Evolutionary conservation across 805 yeast genomes (phyloP).

Genomic region (Scheffersomyces ergatensis): DNA sequence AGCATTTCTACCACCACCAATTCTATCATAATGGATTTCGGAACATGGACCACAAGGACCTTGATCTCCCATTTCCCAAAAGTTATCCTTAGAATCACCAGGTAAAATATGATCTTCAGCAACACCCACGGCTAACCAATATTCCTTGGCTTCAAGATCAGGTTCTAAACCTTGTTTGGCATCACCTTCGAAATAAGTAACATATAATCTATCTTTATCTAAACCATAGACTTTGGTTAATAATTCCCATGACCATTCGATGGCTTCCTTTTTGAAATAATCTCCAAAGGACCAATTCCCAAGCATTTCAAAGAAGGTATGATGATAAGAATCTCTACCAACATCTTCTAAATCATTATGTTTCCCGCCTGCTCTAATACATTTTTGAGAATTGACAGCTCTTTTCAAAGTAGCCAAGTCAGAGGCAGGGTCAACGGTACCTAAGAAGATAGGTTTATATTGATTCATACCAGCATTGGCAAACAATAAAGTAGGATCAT

Average conservation of each 20-base stretch:
- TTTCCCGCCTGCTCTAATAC: constrained; percentile 99
- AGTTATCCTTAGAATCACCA: constrained; percentile 87
- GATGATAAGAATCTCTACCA: constrained; percentile 97
- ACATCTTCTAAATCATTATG: constrained; percentile 98
- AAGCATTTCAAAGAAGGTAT: constrained; percentile 98
- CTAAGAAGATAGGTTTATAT: constrained; percentile 94
- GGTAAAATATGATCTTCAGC: constrained; percentile 90
- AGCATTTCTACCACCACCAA: constrained; percentile 98
- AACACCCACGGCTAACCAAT: constrained; percentile 87
- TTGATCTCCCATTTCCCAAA: constrained; percentile 99
- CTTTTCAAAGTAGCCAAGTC: constrained; percentile 81
- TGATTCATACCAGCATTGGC: constrained; percentile 99
- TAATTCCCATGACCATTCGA: constrained; percentile 85
- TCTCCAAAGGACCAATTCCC: constrained; percentile 99
- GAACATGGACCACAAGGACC: constrained; percentile 99
- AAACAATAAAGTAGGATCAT: constrained; percentile 93
- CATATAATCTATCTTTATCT: constrained; percentile 77
- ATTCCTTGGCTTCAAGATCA: constrained; percentile 87
- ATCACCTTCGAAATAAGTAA: constrained; percentile 96
- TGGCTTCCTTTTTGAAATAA: constrained; percentile 94
- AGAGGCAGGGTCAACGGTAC: constrained; percentile 94
- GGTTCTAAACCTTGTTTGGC: constrained; percentile 78
- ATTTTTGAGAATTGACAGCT: constrained; percentile 94
- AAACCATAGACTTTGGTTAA: constrained; percentile 83
- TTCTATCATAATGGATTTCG: constrained; percentile 95